These are phyloP conservation scores for Wilhelminamyces savonicus DNA, from an alignment of 805 yeast genomes.

Conservation along the genomic window DNA sequence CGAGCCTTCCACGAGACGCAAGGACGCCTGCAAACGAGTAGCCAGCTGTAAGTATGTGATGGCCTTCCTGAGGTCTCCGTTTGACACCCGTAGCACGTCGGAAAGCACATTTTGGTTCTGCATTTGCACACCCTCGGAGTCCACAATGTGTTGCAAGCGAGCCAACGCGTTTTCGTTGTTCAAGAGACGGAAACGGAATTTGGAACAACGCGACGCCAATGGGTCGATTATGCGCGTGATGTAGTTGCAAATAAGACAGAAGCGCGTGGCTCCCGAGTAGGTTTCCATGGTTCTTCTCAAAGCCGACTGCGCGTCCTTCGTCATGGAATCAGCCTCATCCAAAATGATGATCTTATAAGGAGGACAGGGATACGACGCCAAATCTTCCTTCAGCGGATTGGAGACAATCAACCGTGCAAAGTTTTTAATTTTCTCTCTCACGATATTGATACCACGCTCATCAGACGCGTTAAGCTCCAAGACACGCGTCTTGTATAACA, in stretches of 20 bases:
- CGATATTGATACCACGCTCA: slow-evolving; percentile 85
- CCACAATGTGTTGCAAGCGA: slow-evolving; percentile 59
- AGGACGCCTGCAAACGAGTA: slow-evolving; percentile 44
- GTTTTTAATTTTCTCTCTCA: slow-evolving; percentile 76
- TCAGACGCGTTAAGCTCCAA: slow-evolving; percentile 85
- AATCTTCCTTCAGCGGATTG: slow-evolving; percentile 65
- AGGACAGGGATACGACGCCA: slow-evolving; percentile 83
- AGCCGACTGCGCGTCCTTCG: slow-evolving; percentile 94
- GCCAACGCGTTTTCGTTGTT: slow-evolving; percentile 64
- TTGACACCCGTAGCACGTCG: slow-evolving; percentile 64
- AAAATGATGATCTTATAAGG: slow-evolving; percentile 89
- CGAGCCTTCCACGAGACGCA: slow-evolving; percentile 12
- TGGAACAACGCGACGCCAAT: slow-evolving; percentile 91
- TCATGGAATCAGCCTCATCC: slow-evolving; percentile 98
- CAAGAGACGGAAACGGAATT: slow-evolving; percentile 81
- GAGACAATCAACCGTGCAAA: slow-evolving; percentile 84
- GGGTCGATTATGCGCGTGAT: slow-evolving; percentile 97
- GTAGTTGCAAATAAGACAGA: slow-evolving; percentile 92
- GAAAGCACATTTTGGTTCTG: slow-evolving; percentile 48
- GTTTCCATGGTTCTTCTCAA: slow-evolving; percentile 91
- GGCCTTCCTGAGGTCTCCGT: slow-evolving; percentile 91
- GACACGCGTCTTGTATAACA: slow-evolving; percentile 60
- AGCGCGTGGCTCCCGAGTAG: slow-evolving; percentile 80
- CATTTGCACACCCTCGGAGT: slow-evolving; percentile 25
- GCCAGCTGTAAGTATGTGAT: slow-evolving; percentile 87